These are phyloP conservation scores for Neurospora sp. DNA, from an alignment of 2,329 filamentous ascomycete species.

Conservation along the genomic window DNA sequence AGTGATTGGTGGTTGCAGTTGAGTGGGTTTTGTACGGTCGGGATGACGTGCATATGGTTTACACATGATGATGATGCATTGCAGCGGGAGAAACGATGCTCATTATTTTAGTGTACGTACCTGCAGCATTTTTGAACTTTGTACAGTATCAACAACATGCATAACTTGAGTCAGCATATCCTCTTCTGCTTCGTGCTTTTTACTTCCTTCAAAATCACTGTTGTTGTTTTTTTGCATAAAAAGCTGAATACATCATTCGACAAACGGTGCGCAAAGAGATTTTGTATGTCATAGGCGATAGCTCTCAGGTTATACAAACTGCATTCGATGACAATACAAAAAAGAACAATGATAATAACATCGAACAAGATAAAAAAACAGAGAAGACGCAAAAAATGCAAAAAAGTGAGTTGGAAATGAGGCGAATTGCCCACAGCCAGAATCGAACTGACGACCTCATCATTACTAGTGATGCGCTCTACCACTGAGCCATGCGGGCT, in stretches of 20 bases:
- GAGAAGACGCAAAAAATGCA: neutral
- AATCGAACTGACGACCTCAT: neutral
- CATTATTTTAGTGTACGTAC: neutral
- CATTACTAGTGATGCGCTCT: neutral
- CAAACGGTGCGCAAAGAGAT: neutral
- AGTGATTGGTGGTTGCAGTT: neutral
- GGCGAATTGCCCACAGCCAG: neutral
- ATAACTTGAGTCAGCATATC: neutral
- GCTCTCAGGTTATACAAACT: too few species aligned
- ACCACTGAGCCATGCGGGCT: neutral
- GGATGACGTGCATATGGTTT: neutral
- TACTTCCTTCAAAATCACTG: neutral
- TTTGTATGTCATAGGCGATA: too few species aligned
- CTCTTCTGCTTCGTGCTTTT: neutral
- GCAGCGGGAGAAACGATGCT: neutral
- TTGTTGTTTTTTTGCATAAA: neutral
- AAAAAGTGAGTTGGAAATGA: neutral
- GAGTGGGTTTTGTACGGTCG: neutral
- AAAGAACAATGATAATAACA: neutral
- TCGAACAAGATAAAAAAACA: neutral
- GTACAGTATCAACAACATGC: neutral
- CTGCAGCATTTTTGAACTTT: neutral
- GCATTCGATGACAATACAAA: neutral
- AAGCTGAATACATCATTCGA: neutral
- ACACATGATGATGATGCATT: neutral